These are phyloP conservation scores for Amanita thiersii DNA, from an alignment of 768 basidiomycete species.

Conservation along the genomic window DNA sequence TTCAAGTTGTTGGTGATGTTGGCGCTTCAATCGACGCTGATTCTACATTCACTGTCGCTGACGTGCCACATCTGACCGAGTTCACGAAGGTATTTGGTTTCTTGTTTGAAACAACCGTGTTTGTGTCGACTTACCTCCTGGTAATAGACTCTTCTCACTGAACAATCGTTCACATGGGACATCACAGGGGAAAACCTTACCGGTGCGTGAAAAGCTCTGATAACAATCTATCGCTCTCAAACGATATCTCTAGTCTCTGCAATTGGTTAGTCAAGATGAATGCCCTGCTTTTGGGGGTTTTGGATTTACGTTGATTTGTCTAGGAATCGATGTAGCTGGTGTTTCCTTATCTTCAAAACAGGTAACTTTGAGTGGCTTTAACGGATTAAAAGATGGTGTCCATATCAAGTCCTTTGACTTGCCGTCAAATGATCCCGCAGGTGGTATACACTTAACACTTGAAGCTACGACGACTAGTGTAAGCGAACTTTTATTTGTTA, in stretches of 20 bases:
- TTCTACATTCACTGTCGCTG: constrained; percentile 49
- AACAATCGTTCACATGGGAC: constrained; percentile 62
- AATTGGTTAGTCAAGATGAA: constrained; percentile 40
- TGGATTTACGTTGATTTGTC: constrained; percentile 5
- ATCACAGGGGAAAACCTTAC: constrained; percentile 59
- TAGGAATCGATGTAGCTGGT: constrained; percentile 50
- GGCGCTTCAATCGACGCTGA: constrained; percentile 52
- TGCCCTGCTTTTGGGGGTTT: not conserved
- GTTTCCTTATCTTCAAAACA: constrained; percentile 47
- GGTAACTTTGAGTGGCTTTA: constrained; percentile 63
- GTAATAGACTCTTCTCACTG: constrained; percentile 43
- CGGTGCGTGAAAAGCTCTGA: constrained; percentile 24
- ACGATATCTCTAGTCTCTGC: constrained; percentile 36
- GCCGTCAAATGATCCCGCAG: constrained; percentile 60
- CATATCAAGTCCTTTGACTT: constrained; percentile 61
- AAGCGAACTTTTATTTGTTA: constrained; percentile 13
- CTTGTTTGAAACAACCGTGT: not conserved
- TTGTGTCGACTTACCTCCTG: constrained; percentile 3
- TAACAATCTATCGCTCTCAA: constrained; percentile 3
- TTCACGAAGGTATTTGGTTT: constrained; percentile 47
- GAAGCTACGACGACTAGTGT: constrained; percentile 54
- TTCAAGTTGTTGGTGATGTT: constrained; percentile 51
- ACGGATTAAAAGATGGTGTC: constrained; percentile 56
- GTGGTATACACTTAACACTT: constrained; percentile 62
- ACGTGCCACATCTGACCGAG: constrained; percentile 46